phyloP scores from a whole-genome alignment of 345 rosid species.

The Citrus australasica region DNA sequence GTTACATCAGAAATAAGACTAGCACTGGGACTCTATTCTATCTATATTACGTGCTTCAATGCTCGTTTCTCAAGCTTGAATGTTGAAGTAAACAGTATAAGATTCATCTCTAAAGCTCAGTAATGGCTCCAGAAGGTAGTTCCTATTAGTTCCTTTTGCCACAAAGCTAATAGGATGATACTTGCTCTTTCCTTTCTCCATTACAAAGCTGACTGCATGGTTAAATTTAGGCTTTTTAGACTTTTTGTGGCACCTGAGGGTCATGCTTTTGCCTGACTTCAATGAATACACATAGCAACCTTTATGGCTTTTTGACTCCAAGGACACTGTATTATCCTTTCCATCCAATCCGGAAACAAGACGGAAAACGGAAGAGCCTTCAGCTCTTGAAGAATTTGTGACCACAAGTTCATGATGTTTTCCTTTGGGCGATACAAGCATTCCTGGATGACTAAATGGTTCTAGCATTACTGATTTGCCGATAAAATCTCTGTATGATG shows the following conservation, averaged over 20 bases:
- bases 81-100: neutral
- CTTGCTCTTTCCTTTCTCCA: constrained; percentile 42
- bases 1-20: too few species aligned
- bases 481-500: constrained; percentile 23
- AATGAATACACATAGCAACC: constrained; percentile 55
- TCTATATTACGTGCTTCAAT: too few species aligned
- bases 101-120: neutral
- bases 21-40: too few species aligned
- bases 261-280: constrained; percentile 30
- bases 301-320: constrained; percentile 43
- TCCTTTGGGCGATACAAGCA: constrained; percentile 45
- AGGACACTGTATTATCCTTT: constrained; percentile 44
- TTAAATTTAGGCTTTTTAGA: constrained; percentile 23
- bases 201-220: constrained; percentile 49
- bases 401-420: constrained; percentile 32
- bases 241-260: constrained; percentile 44
- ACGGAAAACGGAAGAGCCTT: constrained; percentile 40
- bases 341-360: constrained; percentile 70
- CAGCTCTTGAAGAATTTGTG: constrained; percentile 19
- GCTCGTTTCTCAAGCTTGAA: neutral
- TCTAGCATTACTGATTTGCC: constrained; percentile 65
- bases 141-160: neutral
- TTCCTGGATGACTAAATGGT: constrained; percentile 78
- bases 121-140: neutral
- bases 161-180: constrained; percentile 42